Evolutionary conservation across 2,329 filamentous ascomycete genomes (phyloP).

Genomic region (Fusarium nelsonii): DNA sequence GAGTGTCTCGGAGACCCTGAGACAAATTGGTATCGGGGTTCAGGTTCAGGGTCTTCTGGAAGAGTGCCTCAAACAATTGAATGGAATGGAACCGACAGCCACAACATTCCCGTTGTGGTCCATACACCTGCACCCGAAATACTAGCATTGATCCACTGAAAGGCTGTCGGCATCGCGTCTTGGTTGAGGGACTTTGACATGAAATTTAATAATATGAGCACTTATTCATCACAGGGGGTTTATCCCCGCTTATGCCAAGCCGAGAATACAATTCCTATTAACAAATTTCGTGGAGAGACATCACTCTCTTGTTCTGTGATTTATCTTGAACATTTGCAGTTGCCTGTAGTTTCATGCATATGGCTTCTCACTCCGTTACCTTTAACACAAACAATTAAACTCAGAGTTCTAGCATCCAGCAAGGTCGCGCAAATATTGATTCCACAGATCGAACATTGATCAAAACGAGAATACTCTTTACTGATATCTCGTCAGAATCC

Average conservation of each 20-base stretch:
- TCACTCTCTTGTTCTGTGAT: no score
- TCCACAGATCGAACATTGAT: not conserved
- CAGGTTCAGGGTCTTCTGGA: not conserved
- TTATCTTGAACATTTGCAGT: no score
- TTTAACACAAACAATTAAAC: no score
- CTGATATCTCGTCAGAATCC: no score
- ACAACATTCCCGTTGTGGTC: not conserved
- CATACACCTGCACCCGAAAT: conserved; percentile 14
- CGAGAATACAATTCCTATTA: no score
- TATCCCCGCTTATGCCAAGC: no score
- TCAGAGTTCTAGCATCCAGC: no score
- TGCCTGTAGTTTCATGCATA: no score
- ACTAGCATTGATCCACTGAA: not conserved
- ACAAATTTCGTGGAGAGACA: no score
- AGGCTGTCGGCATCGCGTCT: rapidly evolving
- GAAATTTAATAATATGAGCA: not conserved
- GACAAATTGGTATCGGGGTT: conserved; percentile 22
- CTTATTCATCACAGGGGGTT: no score
- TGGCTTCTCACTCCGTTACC: no score
- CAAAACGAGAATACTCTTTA: no score
- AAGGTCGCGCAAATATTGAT: not conserved
- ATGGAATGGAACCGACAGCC: not conserved
- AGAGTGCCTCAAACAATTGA: not conserved
- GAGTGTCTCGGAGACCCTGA: conserved; percentile 32
- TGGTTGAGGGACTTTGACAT: not conserved